phyloP scores from a whole-genome alignment of 148 eudicot species.

The Persicaria tinctoria region DNA sequence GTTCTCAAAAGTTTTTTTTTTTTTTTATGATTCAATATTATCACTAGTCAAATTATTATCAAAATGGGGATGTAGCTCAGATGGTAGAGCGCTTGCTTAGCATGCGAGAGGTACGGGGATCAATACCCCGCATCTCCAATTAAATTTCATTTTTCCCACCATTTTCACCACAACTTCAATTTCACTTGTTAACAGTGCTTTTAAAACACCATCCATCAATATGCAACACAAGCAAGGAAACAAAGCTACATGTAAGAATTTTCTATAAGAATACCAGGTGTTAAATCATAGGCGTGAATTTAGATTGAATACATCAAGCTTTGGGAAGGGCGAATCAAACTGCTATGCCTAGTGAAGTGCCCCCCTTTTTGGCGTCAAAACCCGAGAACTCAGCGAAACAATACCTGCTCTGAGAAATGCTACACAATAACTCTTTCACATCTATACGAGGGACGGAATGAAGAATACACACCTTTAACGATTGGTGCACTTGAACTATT shows the following conservation, averaged over 20 bases:
- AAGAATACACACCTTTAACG: no score
- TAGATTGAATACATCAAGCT: not conserved
- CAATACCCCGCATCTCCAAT: constrained; percentile 77
- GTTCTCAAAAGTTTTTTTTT: no score
- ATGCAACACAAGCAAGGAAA: not conserved
- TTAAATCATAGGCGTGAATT: not conserved
- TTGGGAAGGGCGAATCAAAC: not conserved
- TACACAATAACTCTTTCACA: no score
- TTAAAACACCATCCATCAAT: no score
- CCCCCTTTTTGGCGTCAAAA: not conserved
- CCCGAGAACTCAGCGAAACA: not conserved
- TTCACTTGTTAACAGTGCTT: no score
- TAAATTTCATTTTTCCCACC: no score
- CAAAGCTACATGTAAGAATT: not conserved
- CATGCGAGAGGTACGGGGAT: constrained; percentile 91
- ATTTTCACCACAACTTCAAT: no score
- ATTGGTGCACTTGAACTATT: not conserved
- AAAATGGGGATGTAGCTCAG: constrained; percentile 76
- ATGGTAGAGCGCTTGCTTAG: constrained; percentile 90
- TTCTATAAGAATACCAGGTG: not conserved
- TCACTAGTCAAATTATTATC: no score
- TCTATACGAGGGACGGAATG: no score
- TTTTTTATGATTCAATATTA: no score
- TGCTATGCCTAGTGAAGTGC: not conserved
- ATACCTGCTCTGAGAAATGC: not conserved